Base-by-base conservation (phyloP, 495 filamentous ascomycete genomes). In the Penicillium robsamsonii region DNA sequence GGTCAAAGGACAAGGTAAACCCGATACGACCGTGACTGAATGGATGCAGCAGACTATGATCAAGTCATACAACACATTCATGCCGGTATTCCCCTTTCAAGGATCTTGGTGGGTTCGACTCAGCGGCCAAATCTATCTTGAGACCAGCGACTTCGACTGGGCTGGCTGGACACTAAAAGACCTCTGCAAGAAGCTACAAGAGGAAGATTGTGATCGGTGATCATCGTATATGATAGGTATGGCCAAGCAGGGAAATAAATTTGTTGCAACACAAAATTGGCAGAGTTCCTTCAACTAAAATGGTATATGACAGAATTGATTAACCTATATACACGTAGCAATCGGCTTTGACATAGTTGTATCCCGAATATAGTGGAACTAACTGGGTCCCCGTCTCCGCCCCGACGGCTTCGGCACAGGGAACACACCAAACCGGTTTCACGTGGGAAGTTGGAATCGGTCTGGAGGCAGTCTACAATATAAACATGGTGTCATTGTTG, bases 51-150 rank as follows among this genome's bases (percentile, higher is more conserved):
- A 75, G 53, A 72, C 38, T 15, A 61, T 87, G 60, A 70, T 78
- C 20, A 67, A 78, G 5, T 80, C 88, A 29, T 84, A 84, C 62
- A 73, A 83, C 24, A 88, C 88, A 0, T 91, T 84, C 64, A 73
- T 90, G 37, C 75, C 85, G 0, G 57, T 89, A 3, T 80, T 78
- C 40, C 68, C 75, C 11, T 86, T 87, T 61, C 70, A 65, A 10
- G 82, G 76, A 0, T 58, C 65, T 0, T 80, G 75, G 64, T 93
- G 86, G 87, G 76, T 76, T 1, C 73, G 91, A 53, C 62, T 93
- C 20, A 89, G 84, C 62, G 88, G 78, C 13, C 88, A 93, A 76
- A 75, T 92, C 0, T 96, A 90, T 70, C 68, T 93, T 17, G 87
- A 88, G 30, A 29, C 83, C 43, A 74, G 73, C 0, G 90, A 94